A percentile compares a stretch with the other conserved stretches of the same genome.
Conservation (phyloP, 441 rosid species). For the Mallotus repandus region DNA sequence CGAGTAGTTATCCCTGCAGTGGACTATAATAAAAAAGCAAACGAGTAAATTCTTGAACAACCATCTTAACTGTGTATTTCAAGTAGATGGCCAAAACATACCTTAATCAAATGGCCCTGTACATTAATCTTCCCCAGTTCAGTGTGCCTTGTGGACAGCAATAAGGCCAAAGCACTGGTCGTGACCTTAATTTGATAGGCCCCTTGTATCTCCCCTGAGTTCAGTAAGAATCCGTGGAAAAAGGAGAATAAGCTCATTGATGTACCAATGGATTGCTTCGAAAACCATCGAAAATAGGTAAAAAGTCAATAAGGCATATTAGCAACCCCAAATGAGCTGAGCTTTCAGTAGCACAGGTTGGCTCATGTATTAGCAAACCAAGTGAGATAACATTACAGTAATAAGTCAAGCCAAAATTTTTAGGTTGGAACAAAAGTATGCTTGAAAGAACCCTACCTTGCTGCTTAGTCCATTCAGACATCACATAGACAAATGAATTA, state of each 20-base stretch:
- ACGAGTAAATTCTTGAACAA: slow-evolving; percentile 20
- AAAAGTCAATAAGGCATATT: not conserved
- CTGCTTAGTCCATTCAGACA: slow-evolving; percentile 91
- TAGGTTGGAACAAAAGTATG: slow-evolving; percentile 10
- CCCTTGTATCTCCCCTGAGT: slow-evolving; percentile 84
- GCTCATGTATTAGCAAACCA: not conserved
- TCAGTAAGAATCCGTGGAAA: not conserved
- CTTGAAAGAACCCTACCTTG: slow-evolving; percentile 60
- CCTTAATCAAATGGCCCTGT: slow-evolving; percentile 74
- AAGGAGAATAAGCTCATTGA: not conserved
- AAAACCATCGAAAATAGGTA: not conserved
- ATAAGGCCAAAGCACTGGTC: slow-evolving; percentile 71
- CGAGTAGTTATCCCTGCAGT: slow-evolving; percentile 84
- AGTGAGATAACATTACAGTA: not conserved
- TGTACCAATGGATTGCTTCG: not conserved
- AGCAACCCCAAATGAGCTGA: not conserved
- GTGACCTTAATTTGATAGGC: slow-evolving; percentile 91
- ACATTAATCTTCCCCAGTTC: slow-evolving; percentile 74
- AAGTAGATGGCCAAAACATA: slow-evolving; percentile 26
- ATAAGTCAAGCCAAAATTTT: too few species aligned
- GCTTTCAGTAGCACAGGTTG: not conserved
- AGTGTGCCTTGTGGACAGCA: slow-evolving; percentile 71
- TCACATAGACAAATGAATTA: slow-evolving; percentile 71
- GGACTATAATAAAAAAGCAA: slow-evolving; percentile 39
- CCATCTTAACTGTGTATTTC: not conserved